Percentiles rank a stretch among this genome's conserved stretches.
Evolutionary conservation across 1,284 basidiomycete genomes (phyloP).

Genomic region (Hypsizygus ulmarius): DNA sequence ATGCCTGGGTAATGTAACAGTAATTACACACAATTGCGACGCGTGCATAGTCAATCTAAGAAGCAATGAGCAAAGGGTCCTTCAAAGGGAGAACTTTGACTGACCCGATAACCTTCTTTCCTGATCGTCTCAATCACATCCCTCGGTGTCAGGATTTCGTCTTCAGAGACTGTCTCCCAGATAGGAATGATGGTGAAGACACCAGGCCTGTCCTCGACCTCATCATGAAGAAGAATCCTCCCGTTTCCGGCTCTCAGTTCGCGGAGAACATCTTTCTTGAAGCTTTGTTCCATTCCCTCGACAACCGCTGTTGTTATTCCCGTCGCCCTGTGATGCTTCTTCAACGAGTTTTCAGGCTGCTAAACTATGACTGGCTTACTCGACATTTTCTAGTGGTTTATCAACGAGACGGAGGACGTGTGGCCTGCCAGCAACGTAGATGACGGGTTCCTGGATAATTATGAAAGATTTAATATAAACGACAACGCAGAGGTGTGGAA

Average conservation of each 20-base stretch:
- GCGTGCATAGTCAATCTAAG: conserved; percentile 83
- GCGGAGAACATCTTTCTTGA: conserved; percentile 87
- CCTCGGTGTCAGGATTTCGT: conserved; percentile 91
- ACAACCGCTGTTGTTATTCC: conserved; percentile 93
- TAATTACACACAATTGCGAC: conserved; percentile 71
- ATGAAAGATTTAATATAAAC: too few species aligned
- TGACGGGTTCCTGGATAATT: conserved; percentile 79
- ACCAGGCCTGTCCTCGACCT: conserved; percentile 91
- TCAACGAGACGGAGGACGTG: conserved; percentile 93
- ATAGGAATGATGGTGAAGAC: conserved; percentile 84
- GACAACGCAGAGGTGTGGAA: neutral
- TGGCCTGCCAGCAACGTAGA: conserved; percentile 88
- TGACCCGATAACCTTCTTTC: conserved; percentile 75
- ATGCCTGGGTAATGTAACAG: neutral
- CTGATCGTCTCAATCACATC: conserved; percentile 79
- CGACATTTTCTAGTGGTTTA: conserved; percentile 88
- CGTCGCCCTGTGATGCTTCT: conserved; percentile 63
- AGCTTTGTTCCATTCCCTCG: conserved; percentile 87
- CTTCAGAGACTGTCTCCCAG: conserved; percentile 84
- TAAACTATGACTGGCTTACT: conserved; percentile 52
- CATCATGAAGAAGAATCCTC: conserved; percentile 91
- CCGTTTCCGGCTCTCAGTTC: conserved; percentile 79
- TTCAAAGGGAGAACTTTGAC: conserved; percentile 16
- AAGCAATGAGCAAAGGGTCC: conserved; percentile 4
- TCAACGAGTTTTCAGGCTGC: neutral